Evolutionary conservation across 1,284 basidiomycete genomes (phyloP).

Genomic region (Austroboletus novae-zelandiae): DNA sequence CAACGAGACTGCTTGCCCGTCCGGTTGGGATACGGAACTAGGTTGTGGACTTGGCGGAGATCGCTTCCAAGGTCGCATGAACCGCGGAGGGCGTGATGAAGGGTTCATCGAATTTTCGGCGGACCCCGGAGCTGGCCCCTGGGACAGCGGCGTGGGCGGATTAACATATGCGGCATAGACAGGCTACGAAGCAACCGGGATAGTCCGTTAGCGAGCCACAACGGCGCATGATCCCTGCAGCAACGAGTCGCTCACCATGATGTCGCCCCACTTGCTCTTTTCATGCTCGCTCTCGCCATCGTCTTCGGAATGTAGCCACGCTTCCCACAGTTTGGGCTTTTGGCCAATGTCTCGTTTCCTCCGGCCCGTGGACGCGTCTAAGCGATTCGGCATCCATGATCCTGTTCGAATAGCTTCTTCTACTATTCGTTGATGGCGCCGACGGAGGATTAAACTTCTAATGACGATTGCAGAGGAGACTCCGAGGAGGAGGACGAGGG

Average conservation of each 20-base stretch:
- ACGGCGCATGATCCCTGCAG: not conserved
- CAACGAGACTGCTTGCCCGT: not conserved
- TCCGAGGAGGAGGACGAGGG: slow-evolving; percentile 59
- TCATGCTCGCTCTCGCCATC: slow-evolving; percentile 11
- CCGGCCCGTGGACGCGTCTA: slow-evolving; percentile 15
- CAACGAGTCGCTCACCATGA: slow-evolving; percentile 25
- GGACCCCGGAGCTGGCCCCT: slow-evolving; percentile 1
- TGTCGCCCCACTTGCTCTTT: slow-evolving; percentile 36
- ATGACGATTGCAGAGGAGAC: slow-evolving; percentile 63
- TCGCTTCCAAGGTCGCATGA: slow-evolving; percentile 17
- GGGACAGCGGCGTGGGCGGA: slow-evolving; percentile 6
- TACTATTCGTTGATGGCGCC: slow-evolving; percentile 53
- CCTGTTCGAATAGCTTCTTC: slow-evolving; percentile 63
- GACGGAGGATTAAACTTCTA: slow-evolving; percentile 56
- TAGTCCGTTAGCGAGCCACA: not conserved
- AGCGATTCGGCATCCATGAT: slow-evolving; percentile 46
- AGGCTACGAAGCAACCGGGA: slow-evolving; percentile 27
- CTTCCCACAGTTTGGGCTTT: slow-evolving; percentile 53
- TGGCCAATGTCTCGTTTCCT: slow-evolving; percentile 41
- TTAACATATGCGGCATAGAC: slow-evolving; percentile 38
- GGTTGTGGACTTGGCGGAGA: slow-evolving; percentile 11
- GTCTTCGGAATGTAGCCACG: slow-evolving; percentile 14
- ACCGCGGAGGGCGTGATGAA: slow-evolving; percentile 9
- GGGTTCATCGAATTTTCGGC: slow-evolving; percentile 6
- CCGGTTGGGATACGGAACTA: slow-evolving; percentile 1